Conservation (phyloP, 208 protist species). For the Acanthamoeba triangularis region DNA sequence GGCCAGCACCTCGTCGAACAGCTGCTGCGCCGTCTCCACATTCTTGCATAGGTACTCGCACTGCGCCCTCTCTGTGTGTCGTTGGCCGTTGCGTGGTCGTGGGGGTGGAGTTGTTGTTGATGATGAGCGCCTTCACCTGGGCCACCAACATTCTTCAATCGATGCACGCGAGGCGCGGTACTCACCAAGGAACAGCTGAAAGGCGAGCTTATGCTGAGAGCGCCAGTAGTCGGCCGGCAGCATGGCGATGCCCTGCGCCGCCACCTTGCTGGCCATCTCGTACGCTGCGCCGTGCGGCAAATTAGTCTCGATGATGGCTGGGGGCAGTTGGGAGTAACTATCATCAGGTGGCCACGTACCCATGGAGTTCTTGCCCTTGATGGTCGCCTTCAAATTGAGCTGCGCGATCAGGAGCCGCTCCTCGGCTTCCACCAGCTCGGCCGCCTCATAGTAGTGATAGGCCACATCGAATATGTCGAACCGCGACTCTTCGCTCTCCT, state of each 20-base stretch:
- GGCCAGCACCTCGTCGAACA: not conserved
- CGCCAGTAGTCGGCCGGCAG: not conserved
- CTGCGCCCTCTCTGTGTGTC: slow-evolving; percentile 57
- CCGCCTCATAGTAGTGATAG: not conserved
- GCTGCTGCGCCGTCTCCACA: slow-evolving; percentile 19
- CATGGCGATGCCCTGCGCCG: slow-evolving; percentile 24
- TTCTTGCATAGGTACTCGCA: slow-evolving; percentile 72
- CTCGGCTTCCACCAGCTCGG: not conserved
- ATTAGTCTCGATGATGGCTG: too few species aligned
- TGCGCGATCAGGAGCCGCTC: slow-evolving; percentile 9
- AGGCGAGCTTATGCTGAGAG: slow-evolving; percentile 8
- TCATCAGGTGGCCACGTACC: slow-evolving; percentile 36
- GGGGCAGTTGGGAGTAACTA: too few species aligned
- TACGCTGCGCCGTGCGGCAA: slow-evolving; percentile 46
- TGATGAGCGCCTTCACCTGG: too few species aligned
- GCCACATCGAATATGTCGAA: slow-evolving; percentile 37
- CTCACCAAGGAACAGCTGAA: slow-evolving; percentile 32
- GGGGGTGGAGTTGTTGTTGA: too few species aligned
- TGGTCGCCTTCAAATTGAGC: slow-evolving; percentile 14
- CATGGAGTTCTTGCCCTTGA: slow-evolving; percentile 70
- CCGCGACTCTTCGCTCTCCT: not conserved
- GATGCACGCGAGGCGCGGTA: too few species aligned
- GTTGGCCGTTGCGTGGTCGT: too few species aligned
- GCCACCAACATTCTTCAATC: too few species aligned
- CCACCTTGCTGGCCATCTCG: slow-evolving; percentile 48